Percentiles rank a stretch among this genome's conserved stretches.
phyloP scores from a whole-genome alignment of 192 early-diverging fungal genomes.

The Rhizoclosmatium globosum region DNA sequence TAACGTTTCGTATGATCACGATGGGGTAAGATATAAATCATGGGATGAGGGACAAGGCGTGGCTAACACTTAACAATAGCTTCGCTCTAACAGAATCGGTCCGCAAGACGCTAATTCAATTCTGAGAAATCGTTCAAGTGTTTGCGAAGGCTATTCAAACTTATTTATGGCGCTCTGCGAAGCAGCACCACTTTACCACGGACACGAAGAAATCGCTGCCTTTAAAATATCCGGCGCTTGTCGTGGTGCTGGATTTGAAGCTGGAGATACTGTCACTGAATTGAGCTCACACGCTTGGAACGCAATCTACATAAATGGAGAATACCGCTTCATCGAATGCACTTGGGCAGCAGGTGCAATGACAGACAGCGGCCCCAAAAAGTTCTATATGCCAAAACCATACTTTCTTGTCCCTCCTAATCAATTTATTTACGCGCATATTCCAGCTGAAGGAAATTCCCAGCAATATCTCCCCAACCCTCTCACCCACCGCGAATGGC shows the following conservation, averaged over 20 bases:
- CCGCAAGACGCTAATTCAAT: conserved; percentile 21
- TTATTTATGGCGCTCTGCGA: conserved; percentile 61
- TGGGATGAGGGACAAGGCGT: neutral
- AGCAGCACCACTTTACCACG: conserved; percentile 36
- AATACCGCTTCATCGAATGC: conserved; percentile 35
- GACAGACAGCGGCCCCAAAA: neutral
- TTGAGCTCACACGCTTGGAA: conserved; percentile 28
- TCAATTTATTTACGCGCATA: conserved; percentile 25
- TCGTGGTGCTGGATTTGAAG: conserved; percentile 14
- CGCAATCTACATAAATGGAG: conserved; percentile 13
- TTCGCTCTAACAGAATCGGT: neutral
- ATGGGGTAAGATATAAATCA: conserved; percentile 9
- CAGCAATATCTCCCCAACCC: conserved; percentile 58
- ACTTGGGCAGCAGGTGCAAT: conserved; percentile 29
- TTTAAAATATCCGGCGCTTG: conserved; percentile 25
- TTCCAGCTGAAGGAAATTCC: conserved; percentile 46
- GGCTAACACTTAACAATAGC: neutral
- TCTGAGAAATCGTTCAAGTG: conserved; percentile 45
- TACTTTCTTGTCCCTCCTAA: conserved; percentile 20
- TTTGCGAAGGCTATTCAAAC: conserved; percentile 67
- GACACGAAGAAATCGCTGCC: neutral
- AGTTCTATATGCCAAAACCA: conserved; percentile 7
- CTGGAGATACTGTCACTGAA: conserved; percentile 14
- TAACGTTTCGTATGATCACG: conserved; percentile 22
- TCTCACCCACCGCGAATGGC: conserved; percentile 50